phyloP scores from a whole-genome alignment of 78 protist genomes.

The Dictyostelium capitatum region DNA sequence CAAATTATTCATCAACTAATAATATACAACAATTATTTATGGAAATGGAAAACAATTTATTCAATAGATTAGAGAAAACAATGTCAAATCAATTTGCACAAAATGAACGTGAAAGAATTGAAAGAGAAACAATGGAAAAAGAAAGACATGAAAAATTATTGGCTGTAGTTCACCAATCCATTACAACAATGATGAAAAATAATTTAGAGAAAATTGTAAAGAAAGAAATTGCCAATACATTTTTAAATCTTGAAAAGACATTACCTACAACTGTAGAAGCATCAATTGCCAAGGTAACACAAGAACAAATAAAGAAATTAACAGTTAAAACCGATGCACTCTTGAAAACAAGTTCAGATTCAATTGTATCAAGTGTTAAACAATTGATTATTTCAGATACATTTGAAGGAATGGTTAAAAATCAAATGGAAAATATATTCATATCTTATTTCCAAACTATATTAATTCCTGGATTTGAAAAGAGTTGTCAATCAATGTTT shows the following conservation, averaged over 20 bases:
- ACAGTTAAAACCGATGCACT: slow-evolving; percentile 22
- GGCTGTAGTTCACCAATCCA: not conserved
- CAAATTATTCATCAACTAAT: not conserved
- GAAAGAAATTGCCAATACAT: slow-evolving; percentile 29
- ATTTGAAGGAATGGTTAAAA: slow-evolving; percentile 23
- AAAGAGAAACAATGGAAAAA: slow-evolving; percentile 18
- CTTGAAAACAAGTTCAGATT: slow-evolving; percentile 26
- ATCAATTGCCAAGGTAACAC: not conserved
- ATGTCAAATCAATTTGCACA: slow-evolving; percentile 8
- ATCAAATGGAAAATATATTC: slow-evolving; percentile 37
- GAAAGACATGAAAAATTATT: slow-evolving; percentile 42
- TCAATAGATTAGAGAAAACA: slow-evolving; percentile 32
- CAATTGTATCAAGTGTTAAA: slow-evolving; percentile 19
- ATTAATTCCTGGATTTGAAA: slow-evolving; percentile 76
- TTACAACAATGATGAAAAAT: slow-evolving; percentile 12
- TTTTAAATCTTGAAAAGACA: slow-evolving; percentile 25
- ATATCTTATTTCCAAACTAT: slow-evolving; percentile 31
- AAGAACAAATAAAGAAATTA: slow-evolving; percentile 35
- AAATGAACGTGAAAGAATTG: slow-evolving; percentile 27
- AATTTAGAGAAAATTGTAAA: slow-evolving; percentile 55
- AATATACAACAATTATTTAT: slow-evolving; percentile 8
- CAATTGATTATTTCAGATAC: not conserved
- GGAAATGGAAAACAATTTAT: slow-evolving; percentile 52
- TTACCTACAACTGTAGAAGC: slow-evolving; percentile 10
- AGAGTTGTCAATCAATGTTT: slow-evolving; percentile 59